phyloP scores from a whole-genome alignment of 192 early-diverging fungal genomes.

The Entophlyctis luteolus region DNA sequence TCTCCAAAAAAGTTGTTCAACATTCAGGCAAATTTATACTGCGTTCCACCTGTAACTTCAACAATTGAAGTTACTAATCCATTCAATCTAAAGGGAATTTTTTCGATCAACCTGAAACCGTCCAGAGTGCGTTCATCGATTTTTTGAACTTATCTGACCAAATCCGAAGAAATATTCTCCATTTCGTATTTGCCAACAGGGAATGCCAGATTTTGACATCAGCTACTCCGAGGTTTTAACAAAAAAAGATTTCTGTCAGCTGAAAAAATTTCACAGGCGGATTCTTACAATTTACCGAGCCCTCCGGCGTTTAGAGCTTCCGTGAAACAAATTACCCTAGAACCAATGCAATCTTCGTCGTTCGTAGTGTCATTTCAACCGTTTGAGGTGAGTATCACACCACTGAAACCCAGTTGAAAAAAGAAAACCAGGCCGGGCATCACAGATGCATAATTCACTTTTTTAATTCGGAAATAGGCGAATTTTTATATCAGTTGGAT shows the following conservation, averaged over 20 bases:
- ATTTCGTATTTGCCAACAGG: constrained; percentile 1
- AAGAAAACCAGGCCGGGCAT: constrained; percentile 30
- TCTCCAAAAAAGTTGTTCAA: constrained; percentile 26
- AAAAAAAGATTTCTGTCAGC: no score
- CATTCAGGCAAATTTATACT: constrained; percentile 39
- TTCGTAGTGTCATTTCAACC: constrained; percentile 43
- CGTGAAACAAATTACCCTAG: constrained; percentile 26
- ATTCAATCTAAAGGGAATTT: constrained; percentile 31
- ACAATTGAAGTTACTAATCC: constrained; percentile 41
- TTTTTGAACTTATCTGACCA: neutral
- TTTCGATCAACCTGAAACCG: constrained; percentile 33
- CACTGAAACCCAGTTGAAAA: no score
- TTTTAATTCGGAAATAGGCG: constrained; percentile 40
- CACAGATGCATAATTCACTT: constrained; percentile 47
- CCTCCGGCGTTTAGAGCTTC: constrained; percentile 34
- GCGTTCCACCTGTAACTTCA: constrained; percentile 31
- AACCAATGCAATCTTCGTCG: constrained; percentile 12
- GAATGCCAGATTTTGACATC: constrained; percentile 2
- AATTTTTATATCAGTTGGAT: constrained; percentile 49
- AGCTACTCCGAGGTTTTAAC: constrained; percentile 17
- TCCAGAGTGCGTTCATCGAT: constrained; percentile 20
- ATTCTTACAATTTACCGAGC: no score
- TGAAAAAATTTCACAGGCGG: no score
- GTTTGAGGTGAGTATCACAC: constrained; percentile 34
- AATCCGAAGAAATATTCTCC: neutral